A percentile compares a stretch with the other conserved stretches of the same genome.
These are phyloP conservation scores for Conticribra guillardii DNA, from an alignment of 108 stramenopile genomes.

Conservation along the genomic window DNA sequence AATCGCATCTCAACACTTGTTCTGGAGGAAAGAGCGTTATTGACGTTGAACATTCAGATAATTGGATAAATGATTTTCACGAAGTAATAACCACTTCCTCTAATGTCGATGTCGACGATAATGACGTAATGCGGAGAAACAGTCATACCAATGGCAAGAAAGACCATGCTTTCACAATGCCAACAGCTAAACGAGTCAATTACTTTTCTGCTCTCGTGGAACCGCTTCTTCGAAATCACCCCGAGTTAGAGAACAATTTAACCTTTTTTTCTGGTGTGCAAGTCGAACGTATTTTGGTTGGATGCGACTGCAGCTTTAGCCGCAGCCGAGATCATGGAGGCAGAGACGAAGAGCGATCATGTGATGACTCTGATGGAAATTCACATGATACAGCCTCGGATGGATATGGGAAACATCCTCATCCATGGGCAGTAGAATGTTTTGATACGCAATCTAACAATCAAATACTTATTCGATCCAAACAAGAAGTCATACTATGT, in stretches of 20 bases:
- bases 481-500: slow-evolving; percentile 56
- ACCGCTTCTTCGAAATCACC: slow-evolving; percentile 58
- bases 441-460: background rate
- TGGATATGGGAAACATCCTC: background rate
- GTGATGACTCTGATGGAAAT: slow-evolving; percentile 29
- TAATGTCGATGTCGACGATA: background rate
- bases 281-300: slow-evolving; percentile 64
- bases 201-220: slow-evolving; percentile 65
- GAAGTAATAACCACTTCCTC: slow-evolving; percentile 8
- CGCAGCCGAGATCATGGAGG: slow-evolving; percentile 2
- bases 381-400: background rate
- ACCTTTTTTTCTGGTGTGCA: slow-evolving; percentile 50
- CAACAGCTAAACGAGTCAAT: slow-evolving; percentile 44
- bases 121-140: background rate
- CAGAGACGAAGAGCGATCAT: background rate
- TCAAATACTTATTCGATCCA: slow-evolving; percentile 22
- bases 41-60: background rate
- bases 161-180: background rate
- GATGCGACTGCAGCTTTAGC: background rate
- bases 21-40: background rate
- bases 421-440: slow-evolving; percentile 41
- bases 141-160: too few species aligned
- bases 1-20: background rate
- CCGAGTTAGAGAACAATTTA: slow-evolving; percentile 40
- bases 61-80: slow-evolving; percentile 4